Evolutionary conservation across 2,329 filamentous ascomycete genomes (phyloP), one percentile per base, ranked within the genome.

Genomic region (Penicillium olsonii): DNA sequence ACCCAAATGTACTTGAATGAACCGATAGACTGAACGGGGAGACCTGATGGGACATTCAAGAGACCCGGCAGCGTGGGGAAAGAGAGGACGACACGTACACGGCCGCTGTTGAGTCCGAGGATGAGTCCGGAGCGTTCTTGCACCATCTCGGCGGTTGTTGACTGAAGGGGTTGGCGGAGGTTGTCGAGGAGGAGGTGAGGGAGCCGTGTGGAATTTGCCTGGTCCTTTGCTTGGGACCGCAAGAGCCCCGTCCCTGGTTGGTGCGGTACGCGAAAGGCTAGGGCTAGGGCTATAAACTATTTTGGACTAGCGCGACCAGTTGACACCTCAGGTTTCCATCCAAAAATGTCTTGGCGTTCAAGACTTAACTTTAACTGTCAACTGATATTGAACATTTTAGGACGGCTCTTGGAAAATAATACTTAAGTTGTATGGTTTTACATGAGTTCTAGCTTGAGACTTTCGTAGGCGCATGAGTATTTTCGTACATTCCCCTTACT

Each of bases 21-120:
- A 52, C 45, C 39, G 49, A 57, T 40, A 51, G 48, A 61, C 52
- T 35, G 55, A 53, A 45, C 29, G 44, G 51, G 47, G 46, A 59
- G 55, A 56, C 27, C 40, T 42, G 46, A 33, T 40, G 50, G 41
- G 38, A 42, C 44, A 42, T 50, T 50, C 35, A 40, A 45, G 47
- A 46, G 47, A 49, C 39, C 40, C 42, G 46, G 48, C 31, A 42
- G 44, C 20, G 45, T 35, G 42, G 29, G 40, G 48, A 54, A 48
- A 47, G 34, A 45, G 35, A 46, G 44, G 44, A 44, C 56, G 59
- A 55, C 62, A 85, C 83, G 71, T 84, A 86, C 84, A 73, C 85
- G 82, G 72, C 84, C 84, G 68, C 78, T 78, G 76, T 86, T 86
- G 68, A 84, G 72, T 70, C 84, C 84, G 68, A 80, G 71, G 72